phyloP scores from a whole-genome alignment of 2,329 filamentous ascomycete species.

The Elsinoe batatas region DNA sequence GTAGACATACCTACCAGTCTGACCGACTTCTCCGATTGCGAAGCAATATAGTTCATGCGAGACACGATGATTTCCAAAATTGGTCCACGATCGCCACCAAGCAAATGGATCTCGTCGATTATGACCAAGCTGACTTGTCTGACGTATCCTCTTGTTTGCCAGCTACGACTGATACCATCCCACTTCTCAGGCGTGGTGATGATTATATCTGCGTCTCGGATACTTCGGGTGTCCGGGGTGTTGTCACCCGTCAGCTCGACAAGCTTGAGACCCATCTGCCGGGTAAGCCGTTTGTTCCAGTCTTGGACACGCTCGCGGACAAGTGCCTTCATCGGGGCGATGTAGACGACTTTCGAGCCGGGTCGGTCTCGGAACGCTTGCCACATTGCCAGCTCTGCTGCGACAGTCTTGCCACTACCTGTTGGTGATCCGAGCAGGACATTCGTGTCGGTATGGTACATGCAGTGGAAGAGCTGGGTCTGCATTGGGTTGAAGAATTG shows the following conservation, averaged over 20 bases:
- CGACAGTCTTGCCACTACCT: conserved; percentile 94
- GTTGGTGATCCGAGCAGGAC: conserved; percentile 92
- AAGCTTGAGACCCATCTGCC: conserved; percentile 75
- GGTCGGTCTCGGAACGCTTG: conserved; percentile 94
- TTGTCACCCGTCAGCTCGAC: conserved; percentile 97
- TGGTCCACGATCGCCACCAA: conserved; percentile 92
- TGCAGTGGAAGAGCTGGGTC: conserved; percentile 92
- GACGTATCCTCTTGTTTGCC: conserved; percentile 96
- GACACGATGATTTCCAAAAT: conserved; percentile 94
- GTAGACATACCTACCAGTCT: conserved; percentile 97
- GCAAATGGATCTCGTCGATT: conserved; percentile 94
- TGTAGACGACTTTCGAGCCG: conserved; percentile 95
- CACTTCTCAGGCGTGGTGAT: conserved; percentile 99
- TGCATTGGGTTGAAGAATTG: conserved; percentile 99
- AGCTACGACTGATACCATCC: conserved; percentile 98
- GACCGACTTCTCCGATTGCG: conserved; percentile 81
- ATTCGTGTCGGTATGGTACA: conserved; percentile 87
- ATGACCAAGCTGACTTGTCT: conserved; percentile 91
- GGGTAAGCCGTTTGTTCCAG: conserved; percentile 74
- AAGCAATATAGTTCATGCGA: conserved; percentile 97
- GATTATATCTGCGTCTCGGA: conserved; percentile 92
- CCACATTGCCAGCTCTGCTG: conserved; percentile 97
- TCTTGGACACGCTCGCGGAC: conserved; percentile 94
- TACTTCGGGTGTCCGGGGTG: conserved; percentile 91
- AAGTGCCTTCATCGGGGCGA: conserved; percentile 97